Conservation (phyloP, 140 eudicot genomes). For the Ambrosia hybrid region DNA sequence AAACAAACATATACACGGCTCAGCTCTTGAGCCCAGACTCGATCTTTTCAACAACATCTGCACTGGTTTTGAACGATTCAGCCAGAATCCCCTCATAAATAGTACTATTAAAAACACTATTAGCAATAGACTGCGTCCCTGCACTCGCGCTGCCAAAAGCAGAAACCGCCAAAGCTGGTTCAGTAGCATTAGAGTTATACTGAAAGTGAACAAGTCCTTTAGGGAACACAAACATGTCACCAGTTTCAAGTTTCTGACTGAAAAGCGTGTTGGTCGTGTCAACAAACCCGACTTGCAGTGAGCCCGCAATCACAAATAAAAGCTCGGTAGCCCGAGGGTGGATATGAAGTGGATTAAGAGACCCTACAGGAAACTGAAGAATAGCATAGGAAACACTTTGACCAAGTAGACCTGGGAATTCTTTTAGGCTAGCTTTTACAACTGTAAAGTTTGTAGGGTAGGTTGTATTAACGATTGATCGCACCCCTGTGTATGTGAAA, state of each 20-base stretch:
- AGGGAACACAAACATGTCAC: conserved; percentile 48
- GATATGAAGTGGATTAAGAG: conserved; percentile 42
- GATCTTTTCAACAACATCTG: conserved; percentile 28
- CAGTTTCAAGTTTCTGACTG: conserved; percentile 31
- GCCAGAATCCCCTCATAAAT: conserved; percentile 37
- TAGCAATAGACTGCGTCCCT: conserved; percentile 39
- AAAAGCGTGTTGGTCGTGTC: conserved; percentile 40
- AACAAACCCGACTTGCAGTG: conserved; percentile 45
- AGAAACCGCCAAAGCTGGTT: conserved; percentile 40
- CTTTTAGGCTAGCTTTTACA: conserved; percentile 28
- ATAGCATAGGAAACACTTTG: conserved; percentile 45
- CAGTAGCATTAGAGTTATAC: conserved; percentile 26
- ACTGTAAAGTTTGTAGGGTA: conserved; percentile 20
- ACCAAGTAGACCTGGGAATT: conserved; percentile 36
- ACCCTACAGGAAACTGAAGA: conserved; percentile 36
- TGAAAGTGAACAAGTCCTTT: conserved; percentile 49
- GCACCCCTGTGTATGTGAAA: conserved; percentile 33
- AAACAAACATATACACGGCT: conserved; percentile 14
- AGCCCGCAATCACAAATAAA: conserved; percentile 28
- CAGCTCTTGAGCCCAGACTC: conserved; percentile 34
- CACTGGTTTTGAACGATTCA: conserved; percentile 30
- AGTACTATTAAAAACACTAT: conserved; percentile 35
- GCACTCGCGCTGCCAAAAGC: conserved; percentile 50
- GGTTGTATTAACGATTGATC: conserved; percentile 12
- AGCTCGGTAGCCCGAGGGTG: conserved; percentile 50